phyloP scores from a whole-genome alignment of 176 grass and related monocot species.

The Eremochloa ophiuroides region DNA sequence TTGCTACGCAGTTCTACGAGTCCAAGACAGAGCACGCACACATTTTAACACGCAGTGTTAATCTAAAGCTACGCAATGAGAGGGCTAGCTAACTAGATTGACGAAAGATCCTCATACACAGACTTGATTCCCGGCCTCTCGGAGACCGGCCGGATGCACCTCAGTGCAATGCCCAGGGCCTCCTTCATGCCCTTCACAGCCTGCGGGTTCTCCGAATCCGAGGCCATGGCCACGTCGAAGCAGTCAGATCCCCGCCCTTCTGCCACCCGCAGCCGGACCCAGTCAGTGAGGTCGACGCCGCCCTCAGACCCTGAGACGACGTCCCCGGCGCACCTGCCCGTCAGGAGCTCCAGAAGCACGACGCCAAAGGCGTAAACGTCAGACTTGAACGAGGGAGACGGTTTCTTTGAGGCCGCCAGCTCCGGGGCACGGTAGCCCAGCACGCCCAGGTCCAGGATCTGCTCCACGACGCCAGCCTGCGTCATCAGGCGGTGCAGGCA shows the following conservation, averaged over 20 bases:
- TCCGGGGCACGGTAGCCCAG: slow-evolving; percentile 90
- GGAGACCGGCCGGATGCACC: slow-evolving; percentile 74
- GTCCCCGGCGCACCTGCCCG: slow-evolving; percentile 67
- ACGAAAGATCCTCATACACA: slow-evolving; percentile 96
- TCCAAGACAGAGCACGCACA: neutral
- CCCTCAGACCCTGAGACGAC: slow-evolving; percentile 57
- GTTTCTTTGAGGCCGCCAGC: slow-evolving; percentile 81
- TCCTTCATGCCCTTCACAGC: slow-evolving; percentile 84
- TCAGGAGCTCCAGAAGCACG: slow-evolving; percentile 74
- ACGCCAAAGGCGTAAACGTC: slow-evolving; percentile 91
- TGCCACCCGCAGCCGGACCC: slow-evolving; percentile 69
- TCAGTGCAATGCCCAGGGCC: slow-evolving; percentile 80
- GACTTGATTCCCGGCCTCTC: slow-evolving; percentile 94
- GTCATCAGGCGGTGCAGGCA: slow-evolving; percentile 95
- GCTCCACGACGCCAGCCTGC: slow-evolving; percentile 55
- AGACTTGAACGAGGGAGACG: slow-evolving; percentile 78
- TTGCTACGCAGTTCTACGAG: neutral
- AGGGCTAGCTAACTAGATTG: slow-evolving; percentile 60
- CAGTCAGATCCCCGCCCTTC: slow-evolving; percentile 73
- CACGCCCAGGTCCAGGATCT: slow-evolving; percentile 74
- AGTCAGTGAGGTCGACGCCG: slow-evolving; percentile 65
- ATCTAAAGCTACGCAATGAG: slow-evolving; percentile 31
- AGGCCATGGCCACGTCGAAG: slow-evolving; percentile 64
- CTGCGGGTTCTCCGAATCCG: slow-evolving; percentile 51
- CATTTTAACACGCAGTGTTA: slow-evolving; percentile 33